Base-by-base conservation (phyloP, 495 filamentous ascomycete genomes). In the Rhizodiscina lignyota region DNA sequence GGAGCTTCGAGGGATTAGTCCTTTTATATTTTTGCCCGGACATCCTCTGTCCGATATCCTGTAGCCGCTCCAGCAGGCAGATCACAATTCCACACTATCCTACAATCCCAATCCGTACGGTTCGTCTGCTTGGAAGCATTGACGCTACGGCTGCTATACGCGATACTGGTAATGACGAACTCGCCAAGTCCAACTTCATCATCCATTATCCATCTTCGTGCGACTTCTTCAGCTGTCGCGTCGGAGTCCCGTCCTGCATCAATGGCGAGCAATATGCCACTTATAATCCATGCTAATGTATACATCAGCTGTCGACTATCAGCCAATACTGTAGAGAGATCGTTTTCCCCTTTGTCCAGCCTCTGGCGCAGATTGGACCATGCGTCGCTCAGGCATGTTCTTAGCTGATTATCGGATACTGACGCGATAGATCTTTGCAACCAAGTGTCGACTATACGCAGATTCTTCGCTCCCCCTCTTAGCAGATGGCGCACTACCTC, bases 401-500 rank as follows among this genome's bases (percentile, higher is more conserved):
- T n/a, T n/a, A n/a, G n/a, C n/a, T n/a, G n/a, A n/a, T n/a, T n/a
- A n/a, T n/a, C n/a, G n/a, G n/a, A n/a, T n/a, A 32, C 5, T 8
- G 6, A 10, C 30, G 30, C 30, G 8, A 8, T 6, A 8, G 18
- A 8, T 8, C 30, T 6, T 18, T 32, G 11, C 30, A 10, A 32
- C 24, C 24, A 8, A 8, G 13, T 27, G 24, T 13, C 24, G 11
- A 8, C 30, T 18, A 18, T 18, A 10, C 16, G 6, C 30, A 5
- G 5, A 6, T 10, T 18, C n/a, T n/a, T n/a, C n/a, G 34, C 15
- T 30, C 15, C 31, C 29, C 35, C 5, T 16, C 21, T 5, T n/a
- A 10, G 5, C 23, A 71, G 40, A 11, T 68, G 66, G 1, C 68
- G 54, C 27, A 80, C 54, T 5, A 71, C 56, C 38, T 83, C 78